Conservation (phyloP, 164 flowering plant genomes). For the Cinnamomum micranthum region DNA sequence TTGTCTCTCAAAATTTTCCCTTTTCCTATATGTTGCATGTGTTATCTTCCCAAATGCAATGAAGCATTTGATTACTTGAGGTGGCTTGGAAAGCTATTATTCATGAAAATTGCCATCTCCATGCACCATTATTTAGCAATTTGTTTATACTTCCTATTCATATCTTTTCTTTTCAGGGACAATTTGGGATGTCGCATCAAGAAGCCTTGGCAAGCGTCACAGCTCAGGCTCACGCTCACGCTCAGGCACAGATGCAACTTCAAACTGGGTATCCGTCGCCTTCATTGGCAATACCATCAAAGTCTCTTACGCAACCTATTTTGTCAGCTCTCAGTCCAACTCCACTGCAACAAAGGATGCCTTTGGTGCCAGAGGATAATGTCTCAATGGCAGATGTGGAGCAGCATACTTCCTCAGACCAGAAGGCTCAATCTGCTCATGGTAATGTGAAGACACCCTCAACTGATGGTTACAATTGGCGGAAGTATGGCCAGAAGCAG, state of each 20-base stretch:
- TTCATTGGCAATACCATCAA: constrained; percentile 34
- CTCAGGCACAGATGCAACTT: constrained; percentile 20
- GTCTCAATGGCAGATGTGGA: constrained; percentile 19
- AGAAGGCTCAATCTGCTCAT: constrained; percentile 20
- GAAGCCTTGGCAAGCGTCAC: constrained; percentile 31
- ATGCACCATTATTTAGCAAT: not conserved
- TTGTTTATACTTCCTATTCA: not conserved
- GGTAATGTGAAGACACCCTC: constrained; percentile 32
- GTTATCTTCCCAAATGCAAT: not conserved
- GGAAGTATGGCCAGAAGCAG: constrained; percentile 93
- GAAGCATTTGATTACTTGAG: not conserved
- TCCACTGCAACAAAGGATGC: constrained; percentile 21
- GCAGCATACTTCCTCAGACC: constrained; percentile 18
- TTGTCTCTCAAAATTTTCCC: not conserved
- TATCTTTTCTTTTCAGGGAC: constrained; percentile 22
- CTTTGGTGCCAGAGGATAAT: constrained; percentile 12
- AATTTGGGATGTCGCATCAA: constrained; percentile 27
- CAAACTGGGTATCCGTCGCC: constrained; percentile 25
- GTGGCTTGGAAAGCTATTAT: not conserved
- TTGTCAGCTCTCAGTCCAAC: constrained; percentile 30
- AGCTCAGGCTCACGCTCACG: constrained; percentile 19
- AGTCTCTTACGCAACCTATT: constrained; percentile 34
- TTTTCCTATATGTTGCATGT: no score
- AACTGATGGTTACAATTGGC: constrained; percentile 83
- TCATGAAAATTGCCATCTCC: not conserved